Evolutionary conservation across 2,329 filamentous ascomycete genomes (phyloP).

Genomic region (Dactylellina sp.): DNA sequence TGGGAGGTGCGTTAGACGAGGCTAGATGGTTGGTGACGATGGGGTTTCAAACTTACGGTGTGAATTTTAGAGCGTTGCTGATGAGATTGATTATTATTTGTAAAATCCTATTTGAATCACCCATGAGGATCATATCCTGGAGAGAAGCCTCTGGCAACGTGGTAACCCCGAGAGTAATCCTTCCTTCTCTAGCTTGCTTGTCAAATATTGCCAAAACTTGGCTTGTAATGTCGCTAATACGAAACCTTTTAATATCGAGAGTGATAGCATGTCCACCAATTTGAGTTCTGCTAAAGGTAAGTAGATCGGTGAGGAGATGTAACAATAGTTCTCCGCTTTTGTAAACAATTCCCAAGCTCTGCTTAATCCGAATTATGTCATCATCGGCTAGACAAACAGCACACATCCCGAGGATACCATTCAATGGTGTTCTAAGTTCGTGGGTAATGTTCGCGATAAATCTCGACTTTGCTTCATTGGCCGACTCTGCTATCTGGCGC

Average conservation of each 20-base stretch:
- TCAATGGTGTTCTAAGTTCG: constrained; percentile 91
- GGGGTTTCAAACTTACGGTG: constrained; percentile 69
- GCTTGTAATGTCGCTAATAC: constrained; percentile 81
- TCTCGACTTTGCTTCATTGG: constrained; percentile 95
- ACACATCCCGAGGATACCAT: constrained; percentile 94
- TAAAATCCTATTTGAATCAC: constrained; percentile 89
- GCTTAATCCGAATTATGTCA: constrained; percentile 80
- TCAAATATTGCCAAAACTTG: constrained; percentile 89
- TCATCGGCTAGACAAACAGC: constrained; percentile 93
- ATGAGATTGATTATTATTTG: constrained; percentile 93
- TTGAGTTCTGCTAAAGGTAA: constrained; percentile 95
- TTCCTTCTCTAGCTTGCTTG: constrained; percentile 84
- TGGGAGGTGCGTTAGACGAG: constrained; percentile 8
- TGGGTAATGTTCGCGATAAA: constrained; percentile 97
- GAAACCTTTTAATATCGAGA: constrained; percentile 86
- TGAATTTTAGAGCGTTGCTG: constrained; percentile 92
- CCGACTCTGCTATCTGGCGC: constrained; percentile 69
- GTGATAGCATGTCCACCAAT: constrained; percentile 77
- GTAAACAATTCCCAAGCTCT: constrained; percentile 87
- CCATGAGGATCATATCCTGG: constrained; percentile 88
- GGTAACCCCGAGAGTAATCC: constrained; percentile 77
- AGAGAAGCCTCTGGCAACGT: constrained; percentile 68
- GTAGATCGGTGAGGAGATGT: constrained; percentile 86
- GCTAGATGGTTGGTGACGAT: background rate
- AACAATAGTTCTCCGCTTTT: constrained; percentile 86